Evolutionary conservation across 2,329 filamentous ascomycete genomes (phyloP).

Genomic region (Hypoxylon sp.): DNA sequence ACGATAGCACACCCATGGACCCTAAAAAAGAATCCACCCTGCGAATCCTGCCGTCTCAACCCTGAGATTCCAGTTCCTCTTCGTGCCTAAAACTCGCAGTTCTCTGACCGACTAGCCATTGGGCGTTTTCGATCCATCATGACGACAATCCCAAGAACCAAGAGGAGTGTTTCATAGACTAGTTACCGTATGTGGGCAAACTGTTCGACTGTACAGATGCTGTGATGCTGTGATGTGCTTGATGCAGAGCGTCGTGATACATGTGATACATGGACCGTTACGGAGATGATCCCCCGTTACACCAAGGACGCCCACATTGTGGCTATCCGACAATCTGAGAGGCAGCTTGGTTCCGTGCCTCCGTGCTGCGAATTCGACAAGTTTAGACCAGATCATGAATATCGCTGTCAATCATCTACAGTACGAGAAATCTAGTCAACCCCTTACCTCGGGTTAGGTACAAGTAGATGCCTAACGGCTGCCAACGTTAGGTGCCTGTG

Average conservation of each 20-base stretch:
- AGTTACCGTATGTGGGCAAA: no score
- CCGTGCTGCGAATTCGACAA: no score
- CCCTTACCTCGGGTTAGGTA: no score
- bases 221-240: no score
- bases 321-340: not conserved
- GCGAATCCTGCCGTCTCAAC: not conserved
- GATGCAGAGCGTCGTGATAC: slow-evolving; percentile 27
- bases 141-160: slow-evolving; percentile 8
- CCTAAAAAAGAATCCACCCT: slow-evolving; percentile 13
- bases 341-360: no score
- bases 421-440: no score
- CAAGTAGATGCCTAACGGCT: not conserved
- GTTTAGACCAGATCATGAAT: no score
- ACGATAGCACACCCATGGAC: not conserved
- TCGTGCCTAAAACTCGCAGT: not conserved
- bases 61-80: slow-evolving; percentile 7
- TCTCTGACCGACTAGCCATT: not conserved
- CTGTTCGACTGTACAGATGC: no score
- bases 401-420: no score
- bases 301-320: not conserved
- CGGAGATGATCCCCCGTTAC: not conserved
- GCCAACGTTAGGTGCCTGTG: not conserved
- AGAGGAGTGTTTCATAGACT: slow-evolving; percentile 23
- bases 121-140: slow-evolving; percentile 6
- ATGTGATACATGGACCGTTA: not conserved